Evolutionary conservation across 2,329 filamentous ascomycete species (phyloP), one percentile per base, ranked within the genome.

Genomic region (Dactylellina sp.): DNA sequence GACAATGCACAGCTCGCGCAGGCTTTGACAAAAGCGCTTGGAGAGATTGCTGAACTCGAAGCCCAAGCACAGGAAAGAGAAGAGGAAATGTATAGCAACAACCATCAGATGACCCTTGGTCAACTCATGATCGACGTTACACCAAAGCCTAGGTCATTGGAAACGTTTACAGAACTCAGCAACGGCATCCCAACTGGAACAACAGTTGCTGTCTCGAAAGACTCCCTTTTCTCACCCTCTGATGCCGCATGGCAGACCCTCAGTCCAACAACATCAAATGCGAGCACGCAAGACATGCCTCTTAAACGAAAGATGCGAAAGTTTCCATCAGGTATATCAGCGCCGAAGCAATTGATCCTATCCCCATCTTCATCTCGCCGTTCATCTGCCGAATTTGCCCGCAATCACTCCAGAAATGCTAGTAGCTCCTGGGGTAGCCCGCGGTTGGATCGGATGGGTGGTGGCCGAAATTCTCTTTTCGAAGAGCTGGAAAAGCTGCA

Each of bases 271-370:
- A 74, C 70, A 14, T 74, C 70, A 14, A 66, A 74, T 22, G 49
- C 61, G 9, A 74, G 70, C 35, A 66, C 61, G 4, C 60, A 39
- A 25, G 70, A 74, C 22, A 61, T 62, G 35, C 70, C 70, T 11
- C 18, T 66, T 7, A 68, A 63, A 46, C 56, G 71, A 28, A 75
- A 75, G 32, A 75, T 75, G 63, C 52, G 71, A n/a, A 75, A 75
- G 39, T 75, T 75, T 37, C 71, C 71, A 14, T 66, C 71, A 6
- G 71, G 71, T 2, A 75, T 75, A 50, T 49, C 62, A 11, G 71
- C 56, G 18, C 71, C 71, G 14, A 68, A 75, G 50, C 71, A 75
- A 22, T 50, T 75, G 11, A 75, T 75, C 44, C 20, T 75, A 12
- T 70, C 71, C 9, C 64, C 71, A 25, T 52, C 71, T 2, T 68